Percentiles rank a stretch among this genome's conserved stretches.
These are phyloP conservation scores for Cokeromyces recurvatus DNA, from an alignment of 371 early-diverging fungal species.

Conservation along the genomic window DNA sequence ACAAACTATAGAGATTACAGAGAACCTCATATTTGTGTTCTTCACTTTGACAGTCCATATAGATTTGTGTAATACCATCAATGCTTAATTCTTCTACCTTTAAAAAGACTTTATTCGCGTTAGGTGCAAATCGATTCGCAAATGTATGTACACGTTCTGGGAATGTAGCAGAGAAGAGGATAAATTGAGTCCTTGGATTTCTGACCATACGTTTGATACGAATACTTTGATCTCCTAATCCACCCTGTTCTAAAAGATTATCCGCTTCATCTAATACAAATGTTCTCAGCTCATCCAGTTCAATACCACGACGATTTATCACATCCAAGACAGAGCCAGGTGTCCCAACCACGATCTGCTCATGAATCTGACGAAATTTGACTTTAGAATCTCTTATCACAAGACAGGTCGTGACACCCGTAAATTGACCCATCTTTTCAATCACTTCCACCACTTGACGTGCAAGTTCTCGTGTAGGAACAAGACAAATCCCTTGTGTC, in stretches of 20 bases:
- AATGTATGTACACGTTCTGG: slow-evolving; percentile 75
- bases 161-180: slow-evolving; percentile 98
- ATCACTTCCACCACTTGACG: slow-evolving; percentile 92
- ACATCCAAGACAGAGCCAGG: slow-evolving; percentile 89
- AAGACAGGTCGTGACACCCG: slow-evolving; percentile 63
- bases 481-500: slow-evolving; percentile 78
- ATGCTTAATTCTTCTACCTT: slow-evolving; percentile 90
- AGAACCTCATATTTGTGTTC: slow-evolving; percentile 85
- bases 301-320: slow-evolving; percentile 57
- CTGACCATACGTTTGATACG: slow-evolving; percentile 72
- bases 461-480: slow-evolving; percentile 97
- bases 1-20: slow-evolving; percentile 81
- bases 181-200: slow-evolving; percentile 56
- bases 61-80: slow-evolving; percentile 93
- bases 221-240: slow-evolving; percentile 82
- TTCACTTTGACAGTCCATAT: slow-evolving; percentile 86
- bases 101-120: slow-evolving; percentile 83
- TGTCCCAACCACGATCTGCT: slow-evolving; percentile 92
- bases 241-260: slow-evolving; percentile 88
- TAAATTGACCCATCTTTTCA: slow-evolving; percentile 80
- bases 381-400: slow-evolving; percentile 69
- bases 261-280: slow-evolving; percentile 95
- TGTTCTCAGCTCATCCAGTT: slow-evolving; percentile 56
- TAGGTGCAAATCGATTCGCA: slow-evolving; percentile 75
- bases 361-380: slow-evolving; percentile 52